phyloP scores from a whole-genome alignment of 108 stramenopile genomes.

The Skeletonema costatum region DNA sequence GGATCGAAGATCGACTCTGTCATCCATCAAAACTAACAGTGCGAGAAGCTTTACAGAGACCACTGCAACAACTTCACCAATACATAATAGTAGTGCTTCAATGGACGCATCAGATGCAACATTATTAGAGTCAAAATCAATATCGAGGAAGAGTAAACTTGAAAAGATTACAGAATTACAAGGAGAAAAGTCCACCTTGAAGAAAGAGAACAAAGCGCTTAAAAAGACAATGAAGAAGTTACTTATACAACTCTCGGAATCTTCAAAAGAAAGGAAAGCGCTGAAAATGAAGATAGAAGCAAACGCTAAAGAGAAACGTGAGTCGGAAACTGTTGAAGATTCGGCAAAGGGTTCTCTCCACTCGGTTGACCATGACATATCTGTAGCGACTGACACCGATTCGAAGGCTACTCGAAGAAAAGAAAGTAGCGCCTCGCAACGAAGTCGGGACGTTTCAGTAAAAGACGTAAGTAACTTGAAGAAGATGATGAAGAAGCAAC shows the following conservation, averaged over 20 bases:
- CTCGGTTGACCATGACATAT: neutral
- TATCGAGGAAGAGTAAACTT: constrained; percentile 28
- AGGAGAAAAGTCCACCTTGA: constrained; percentile 23
- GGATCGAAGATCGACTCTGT: neutral
- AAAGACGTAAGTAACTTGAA: constrained; percentile 6
- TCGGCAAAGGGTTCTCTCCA: neutral
- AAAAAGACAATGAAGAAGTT: constrained; percentile 46
- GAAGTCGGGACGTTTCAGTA: neutral
- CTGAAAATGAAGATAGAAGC: neutral
- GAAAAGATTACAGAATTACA: constrained; percentile 43
- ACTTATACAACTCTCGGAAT: constrained; percentile 18
- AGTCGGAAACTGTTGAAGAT: neutral
- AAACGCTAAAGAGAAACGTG: neutral
- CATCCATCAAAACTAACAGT: neutral
- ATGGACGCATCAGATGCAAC: neutral
- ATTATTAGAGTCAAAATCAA: constrained; percentile 4
- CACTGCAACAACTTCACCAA: neutral
- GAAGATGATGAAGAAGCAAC: constrained; percentile 24
- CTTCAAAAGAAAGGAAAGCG: constrained; percentile 13
- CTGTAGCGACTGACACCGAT: neutral
- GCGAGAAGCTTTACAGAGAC: constrained; percentile 3
- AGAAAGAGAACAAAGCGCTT: constrained; percentile 37
- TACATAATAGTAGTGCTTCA: neutral
- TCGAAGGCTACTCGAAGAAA: neutral
- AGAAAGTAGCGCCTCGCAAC: neutral